A percentile compares a stretch with the other conserved stretches of the same genome.
These are phyloP conservation scores for Sequoiadendron giganteum DNA, from an alignment of 75 land plant species.

Conservation along the genomic window DNA sequence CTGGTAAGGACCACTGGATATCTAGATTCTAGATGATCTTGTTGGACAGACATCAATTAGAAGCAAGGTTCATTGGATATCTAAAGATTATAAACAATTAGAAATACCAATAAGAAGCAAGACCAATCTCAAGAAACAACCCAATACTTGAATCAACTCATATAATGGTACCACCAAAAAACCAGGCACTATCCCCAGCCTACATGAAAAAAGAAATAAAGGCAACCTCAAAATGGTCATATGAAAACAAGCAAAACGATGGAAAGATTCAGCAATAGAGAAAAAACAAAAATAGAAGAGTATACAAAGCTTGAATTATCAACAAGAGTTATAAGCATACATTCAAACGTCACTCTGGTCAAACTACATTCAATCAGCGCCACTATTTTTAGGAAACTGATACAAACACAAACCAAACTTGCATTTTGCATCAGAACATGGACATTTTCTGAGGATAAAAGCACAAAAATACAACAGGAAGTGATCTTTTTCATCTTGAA, in stretches of 20 bases:
- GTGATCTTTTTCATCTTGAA: neutral
- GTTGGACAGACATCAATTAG: too few relatives aligned
- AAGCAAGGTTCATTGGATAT: neutral
- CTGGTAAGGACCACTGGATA: neutral
- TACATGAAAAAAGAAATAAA: neutral
- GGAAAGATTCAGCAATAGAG: neutral
- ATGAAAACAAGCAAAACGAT: neutral
- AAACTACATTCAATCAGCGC: neutral
- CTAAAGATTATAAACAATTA: neutral
- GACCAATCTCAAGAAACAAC: neutral
- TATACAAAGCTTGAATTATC: neutral
- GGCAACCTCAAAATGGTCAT: neutral
- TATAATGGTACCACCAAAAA: neutral
- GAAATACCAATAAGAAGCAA: neutral
- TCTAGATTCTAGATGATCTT: neutral
- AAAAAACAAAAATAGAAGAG: neutral
- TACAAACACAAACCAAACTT: neutral
- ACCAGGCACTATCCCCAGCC: neutral
- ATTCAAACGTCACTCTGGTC: neutral
- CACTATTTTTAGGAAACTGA: neutral
- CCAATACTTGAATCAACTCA: neutral
- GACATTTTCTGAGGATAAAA: neutral
- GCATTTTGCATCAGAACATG: neutral
- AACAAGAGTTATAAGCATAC: neutral
- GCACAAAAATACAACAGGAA: neutral